Evolutionary conservation across 108 stramenopile genomes (phyloP).

Genomic region (Fragilaria crotonensis): DNA sequence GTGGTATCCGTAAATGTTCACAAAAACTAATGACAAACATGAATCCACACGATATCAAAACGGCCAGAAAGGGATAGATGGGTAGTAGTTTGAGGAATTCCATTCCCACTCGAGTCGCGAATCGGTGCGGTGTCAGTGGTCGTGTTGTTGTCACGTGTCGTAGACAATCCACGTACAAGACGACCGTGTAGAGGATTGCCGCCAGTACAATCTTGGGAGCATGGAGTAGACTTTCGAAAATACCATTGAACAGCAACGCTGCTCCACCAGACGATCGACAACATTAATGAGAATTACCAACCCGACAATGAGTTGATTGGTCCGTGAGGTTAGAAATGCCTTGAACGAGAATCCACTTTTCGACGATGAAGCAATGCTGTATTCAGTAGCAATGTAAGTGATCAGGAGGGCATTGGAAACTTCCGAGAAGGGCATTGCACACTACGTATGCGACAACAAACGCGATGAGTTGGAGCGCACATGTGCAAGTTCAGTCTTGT

Average conservation of each 20-base stretch:
- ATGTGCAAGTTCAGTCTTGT: too few relatives aligned
- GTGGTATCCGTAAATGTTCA: slow-evolving; percentile 43
- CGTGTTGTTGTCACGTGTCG: slow-evolving; percentile 12
- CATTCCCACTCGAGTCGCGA: slow-evolving; percentile 22
- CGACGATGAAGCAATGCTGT: slow-evolving; percentile 30
- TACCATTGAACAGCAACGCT: slow-evolving; percentile 17
- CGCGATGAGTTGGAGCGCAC: too few relatives aligned
- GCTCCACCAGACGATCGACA: slow-evolving; percentile 38
- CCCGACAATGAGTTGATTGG: too few relatives aligned
- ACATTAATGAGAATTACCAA: slow-evolving; percentile 43
- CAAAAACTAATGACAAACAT: slow-evolving; percentile 57
- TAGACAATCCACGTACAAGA: slow-evolving; percentile 57
- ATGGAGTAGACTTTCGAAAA: slow-evolving; percentile 33
- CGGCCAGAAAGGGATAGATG: slow-evolving; percentile 71
- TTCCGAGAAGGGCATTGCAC: too few relatives aligned
- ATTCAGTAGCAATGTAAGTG: slow-evolving; percentile 73
- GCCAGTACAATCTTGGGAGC: slow-evolving; percentile 54
- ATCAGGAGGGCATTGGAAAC: slow-evolving; percentile 68
- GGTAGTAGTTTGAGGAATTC: slow-evolving; percentile 55
- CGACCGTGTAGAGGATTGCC: slow-evolving; percentile 42
- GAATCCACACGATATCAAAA: slow-evolving; percentile 68
- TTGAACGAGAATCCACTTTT: too few relatives aligned
- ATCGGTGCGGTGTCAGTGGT: too few relatives aligned
- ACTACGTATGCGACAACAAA: too few relatives aligned
- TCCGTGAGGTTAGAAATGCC: too few relatives aligned